Evolutionary conservation across 2,329 filamentous ascomycete genomes (phyloP).

Genomic region (Claviceps spartinae): DNA sequence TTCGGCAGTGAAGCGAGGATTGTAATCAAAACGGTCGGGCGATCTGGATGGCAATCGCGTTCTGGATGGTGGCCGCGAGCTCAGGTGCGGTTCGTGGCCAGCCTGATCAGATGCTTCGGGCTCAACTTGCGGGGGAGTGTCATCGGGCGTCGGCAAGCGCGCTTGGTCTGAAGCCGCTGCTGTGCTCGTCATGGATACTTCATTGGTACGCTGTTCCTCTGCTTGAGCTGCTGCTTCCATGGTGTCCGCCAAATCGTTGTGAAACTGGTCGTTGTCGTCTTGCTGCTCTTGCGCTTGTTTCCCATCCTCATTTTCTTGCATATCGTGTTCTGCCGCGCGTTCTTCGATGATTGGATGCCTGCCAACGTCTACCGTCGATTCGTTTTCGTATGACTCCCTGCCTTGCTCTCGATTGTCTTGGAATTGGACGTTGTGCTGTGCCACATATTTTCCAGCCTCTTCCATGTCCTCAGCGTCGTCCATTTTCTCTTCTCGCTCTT

Average conservation of each 20-base stretch:
- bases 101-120: conserved; percentile 8
- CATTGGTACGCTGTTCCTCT: neutral
- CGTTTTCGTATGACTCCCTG: neutral
- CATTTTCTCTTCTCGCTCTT: too few species aligned
- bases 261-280: conserved; percentile 1
- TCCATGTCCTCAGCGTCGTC: too few species aligned
- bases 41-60: neutral
- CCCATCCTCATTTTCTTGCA: neutral
- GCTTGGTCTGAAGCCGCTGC: conserved; percentile 26
- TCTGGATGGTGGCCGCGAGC: neutral
- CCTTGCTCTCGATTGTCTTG: neutral
- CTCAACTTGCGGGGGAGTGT: conserved; percentile 30
- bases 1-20: neutral
- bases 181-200: conserved; percentile 17
- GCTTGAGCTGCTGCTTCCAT: conserved; percentile 6
- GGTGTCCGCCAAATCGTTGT: conserved; percentile 1
- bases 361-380: neutral
- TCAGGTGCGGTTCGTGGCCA: conserved; percentile 10
- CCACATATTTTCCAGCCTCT: neutral
- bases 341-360: conserved; percentile 4
- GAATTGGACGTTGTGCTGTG: neutral
- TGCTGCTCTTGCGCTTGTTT: conserved; percentile 4
- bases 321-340: conserved; percentile 1
- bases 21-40: neutral
- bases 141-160: conserved; percentile 39